A percentile compares a stretch with the other conserved stretches of the same genome.
phyloP scores from a whole-genome alignment of 2,329 filamentous ascomycete genomes.

The Cladobotryum mycophilum region DNA sequence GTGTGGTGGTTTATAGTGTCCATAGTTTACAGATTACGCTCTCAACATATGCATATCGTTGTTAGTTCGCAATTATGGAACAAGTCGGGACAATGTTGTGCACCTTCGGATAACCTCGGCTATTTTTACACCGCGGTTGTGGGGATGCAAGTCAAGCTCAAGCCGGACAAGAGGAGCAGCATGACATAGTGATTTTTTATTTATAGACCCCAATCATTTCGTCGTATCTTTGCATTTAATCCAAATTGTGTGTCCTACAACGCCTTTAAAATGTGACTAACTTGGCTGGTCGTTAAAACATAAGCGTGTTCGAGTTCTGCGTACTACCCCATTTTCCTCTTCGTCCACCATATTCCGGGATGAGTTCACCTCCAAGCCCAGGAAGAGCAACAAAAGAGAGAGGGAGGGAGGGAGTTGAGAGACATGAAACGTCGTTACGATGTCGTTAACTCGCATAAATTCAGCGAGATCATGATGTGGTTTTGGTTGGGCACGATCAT shows the following conservation, averaged over 20 bases:
- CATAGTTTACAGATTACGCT: too few relatives aligned
- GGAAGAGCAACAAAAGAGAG: background rate
- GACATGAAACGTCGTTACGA: background rate
- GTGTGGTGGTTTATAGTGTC: too few relatives aligned
- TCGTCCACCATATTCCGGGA: background rate
- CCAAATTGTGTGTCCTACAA: slow-evolving; percentile 6
- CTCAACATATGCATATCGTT: too few relatives aligned
- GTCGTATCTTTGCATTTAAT: slow-evolving; percentile 9
- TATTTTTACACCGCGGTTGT: slow-evolving; percentile 10
- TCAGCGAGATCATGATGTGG: background rate
- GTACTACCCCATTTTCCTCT: background rate
- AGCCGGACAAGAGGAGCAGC: slow-evolving; percentile 5
- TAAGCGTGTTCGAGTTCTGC: background rate
- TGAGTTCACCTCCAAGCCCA: background rate
- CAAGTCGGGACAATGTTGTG: too few relatives aligned
- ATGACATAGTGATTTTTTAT: background rate
- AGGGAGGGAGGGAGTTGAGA: background rate
- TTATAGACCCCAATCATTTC: slow-evolving; percentile 7
- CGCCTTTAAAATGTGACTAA: slow-evolving; percentile 5
- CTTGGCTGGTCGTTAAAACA: slow-evolving; percentile 7
- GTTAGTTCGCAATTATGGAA: too few relatives aligned
- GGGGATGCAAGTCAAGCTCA: slow-evolving; percentile 7
- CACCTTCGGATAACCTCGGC: slow-evolving; percentile 12
- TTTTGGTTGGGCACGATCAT: slow-evolving; percentile 35
- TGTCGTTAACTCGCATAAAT: background rate